Evolutionary conservation across 768 basidiomycete species (phyloP).

Genomic region (Megacollybia marginata): DNA sequence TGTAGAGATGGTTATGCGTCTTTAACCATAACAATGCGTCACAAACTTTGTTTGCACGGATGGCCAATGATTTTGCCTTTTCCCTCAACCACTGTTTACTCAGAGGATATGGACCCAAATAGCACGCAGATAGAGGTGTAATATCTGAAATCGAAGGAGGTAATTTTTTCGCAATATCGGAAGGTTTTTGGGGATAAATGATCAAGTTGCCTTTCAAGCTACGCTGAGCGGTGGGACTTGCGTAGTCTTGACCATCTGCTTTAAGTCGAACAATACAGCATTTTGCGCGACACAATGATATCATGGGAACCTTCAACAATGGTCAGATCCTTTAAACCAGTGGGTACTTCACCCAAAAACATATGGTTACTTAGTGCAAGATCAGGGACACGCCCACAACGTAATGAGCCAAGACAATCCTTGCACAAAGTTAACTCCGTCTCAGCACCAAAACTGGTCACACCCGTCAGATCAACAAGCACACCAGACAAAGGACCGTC

Average conservation of each 20-base stretch:
- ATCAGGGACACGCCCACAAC: conserved; percentile 10
- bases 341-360: conserved; percentile 22
- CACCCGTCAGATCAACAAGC: conserved; percentile 2
- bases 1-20: no score
- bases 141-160: conserved; percentile 30
- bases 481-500: neutral
- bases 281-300: conserved; percentile 27
- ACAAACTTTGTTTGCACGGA: no score
- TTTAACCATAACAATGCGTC: no score
- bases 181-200: conserved; percentile 29
- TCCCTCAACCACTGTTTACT: conserved; percentile 20
- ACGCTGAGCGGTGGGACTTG: conserved; percentile 15
- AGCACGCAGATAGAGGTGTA: conserved; percentile 29
- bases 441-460: neutral
- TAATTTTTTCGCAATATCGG: conserved; percentile 17
- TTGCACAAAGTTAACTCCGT: conserved; percentile 11
- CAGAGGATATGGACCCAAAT: conserved; percentile 24
- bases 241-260: conserved; percentile 7
- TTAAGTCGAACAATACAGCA: conserved; percentile 28
- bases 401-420: conserved; percentile 11
- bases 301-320: conserved; percentile 32
- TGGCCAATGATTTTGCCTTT: neutral
- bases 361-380: conserved; percentile 24
- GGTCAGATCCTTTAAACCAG: conserved; percentile 21
- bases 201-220: conserved; percentile 32